Conservation (phyloP, 768 basidiomycete species). For the Lactarius sanguifluus region DNA sequence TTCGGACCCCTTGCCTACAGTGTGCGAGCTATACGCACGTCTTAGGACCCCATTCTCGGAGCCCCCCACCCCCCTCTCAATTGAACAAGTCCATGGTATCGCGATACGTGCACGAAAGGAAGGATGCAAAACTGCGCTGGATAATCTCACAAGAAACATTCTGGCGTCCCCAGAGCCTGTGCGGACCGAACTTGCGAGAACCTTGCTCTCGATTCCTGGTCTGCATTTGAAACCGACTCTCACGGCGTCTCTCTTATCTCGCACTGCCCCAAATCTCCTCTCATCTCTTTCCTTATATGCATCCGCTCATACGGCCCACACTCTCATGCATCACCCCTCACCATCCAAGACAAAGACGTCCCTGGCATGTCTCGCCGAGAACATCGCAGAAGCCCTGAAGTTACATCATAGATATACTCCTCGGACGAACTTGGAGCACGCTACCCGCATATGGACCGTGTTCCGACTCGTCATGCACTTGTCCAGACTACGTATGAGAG, state of each 20-base stretch:
- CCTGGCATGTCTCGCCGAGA: conserved; percentile 2
- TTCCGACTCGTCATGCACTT: conserved; percentile 49
- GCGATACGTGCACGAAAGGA: conserved; percentile 36
- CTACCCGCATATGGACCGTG: conserved; percentile 38
- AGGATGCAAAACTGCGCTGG: conserved; percentile 39
- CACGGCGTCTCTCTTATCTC: conserved; percentile 14
- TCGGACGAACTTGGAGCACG: not conserved
- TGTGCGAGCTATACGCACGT: conserved; percentile 3
- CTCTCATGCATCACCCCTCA: conserved; percentile 44
- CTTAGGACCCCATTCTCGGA: conserved; percentile 8
- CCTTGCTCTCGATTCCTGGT: conserved; percentile 17
- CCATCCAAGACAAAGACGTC: not conserved
- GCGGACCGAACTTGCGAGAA: conserved; percentile 15
- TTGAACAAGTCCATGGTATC: conserved; percentile 34
- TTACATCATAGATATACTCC: not conserved
- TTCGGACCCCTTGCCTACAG: not conserved
- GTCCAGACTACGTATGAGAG: conserved; percentile 37
- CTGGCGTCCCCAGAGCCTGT: conserved; percentile 33
- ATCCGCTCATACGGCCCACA: conserved; percentile 35
- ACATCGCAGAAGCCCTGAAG: conserved; percentile 17
- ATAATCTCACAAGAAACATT: conserved; percentile 44
- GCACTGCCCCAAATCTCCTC: conserved; percentile 29
- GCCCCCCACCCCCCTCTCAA: conserved; percentile 26
- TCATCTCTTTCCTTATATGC: conserved; percentile 35
- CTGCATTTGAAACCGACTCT: conserved; percentile 12